phyloP scores from a whole-genome alignment of 371 early-diverging fungal genomes.

The Chytridiales sp. region DNA sequence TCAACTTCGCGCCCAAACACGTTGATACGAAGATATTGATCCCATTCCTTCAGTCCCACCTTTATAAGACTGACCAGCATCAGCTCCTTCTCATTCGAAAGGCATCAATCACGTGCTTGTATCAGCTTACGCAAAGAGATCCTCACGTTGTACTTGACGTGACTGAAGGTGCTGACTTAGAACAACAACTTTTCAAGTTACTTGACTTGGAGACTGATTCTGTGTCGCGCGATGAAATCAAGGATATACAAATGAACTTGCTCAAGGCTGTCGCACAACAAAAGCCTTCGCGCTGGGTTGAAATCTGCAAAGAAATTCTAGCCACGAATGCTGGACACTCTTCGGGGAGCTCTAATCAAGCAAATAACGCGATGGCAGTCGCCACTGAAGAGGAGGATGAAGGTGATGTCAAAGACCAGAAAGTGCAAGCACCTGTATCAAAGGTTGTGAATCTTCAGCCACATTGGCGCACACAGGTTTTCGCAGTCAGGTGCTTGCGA shows the following conservation, averaged over 20 bases:
- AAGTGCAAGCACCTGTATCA: constrained; percentile 22
- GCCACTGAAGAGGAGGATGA: constrained; percentile 19
- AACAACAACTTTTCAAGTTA: constrained; percentile 80
- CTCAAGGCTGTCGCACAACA: constrained; percentile 69
- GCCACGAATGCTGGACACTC: constrained; percentile 60
- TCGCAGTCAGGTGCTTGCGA: constrained; percentile 76
- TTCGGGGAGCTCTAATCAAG: constrained; percentile 3
- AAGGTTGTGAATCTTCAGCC: too few species aligned
- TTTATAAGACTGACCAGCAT: constrained; percentile 48
- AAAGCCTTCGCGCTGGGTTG: constrained; percentile 81
- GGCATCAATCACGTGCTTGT: constrained; percentile 81
- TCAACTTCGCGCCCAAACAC: constrained; percentile 82
- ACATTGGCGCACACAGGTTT: constrained; percentile 83
- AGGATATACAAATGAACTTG: constrained; percentile 74
- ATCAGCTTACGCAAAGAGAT: constrained; percentile 80
- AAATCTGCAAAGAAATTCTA: constrained; percentile 75
- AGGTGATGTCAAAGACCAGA: not conserved
- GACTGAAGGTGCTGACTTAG: constrained; percentile 53
- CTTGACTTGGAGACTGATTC: constrained; percentile 75
- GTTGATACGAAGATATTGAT: constrained; percentile 68
- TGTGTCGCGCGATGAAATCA: constrained; percentile 70
- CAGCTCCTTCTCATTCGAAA: constrained; percentile 69
- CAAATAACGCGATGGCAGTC: not conserved
- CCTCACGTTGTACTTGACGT: constrained; percentile 66
- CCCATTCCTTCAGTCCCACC: constrained; percentile 74